Conservation (phyloP, 768 basidiomycete genomes). For the Russula emetica region DNA sequence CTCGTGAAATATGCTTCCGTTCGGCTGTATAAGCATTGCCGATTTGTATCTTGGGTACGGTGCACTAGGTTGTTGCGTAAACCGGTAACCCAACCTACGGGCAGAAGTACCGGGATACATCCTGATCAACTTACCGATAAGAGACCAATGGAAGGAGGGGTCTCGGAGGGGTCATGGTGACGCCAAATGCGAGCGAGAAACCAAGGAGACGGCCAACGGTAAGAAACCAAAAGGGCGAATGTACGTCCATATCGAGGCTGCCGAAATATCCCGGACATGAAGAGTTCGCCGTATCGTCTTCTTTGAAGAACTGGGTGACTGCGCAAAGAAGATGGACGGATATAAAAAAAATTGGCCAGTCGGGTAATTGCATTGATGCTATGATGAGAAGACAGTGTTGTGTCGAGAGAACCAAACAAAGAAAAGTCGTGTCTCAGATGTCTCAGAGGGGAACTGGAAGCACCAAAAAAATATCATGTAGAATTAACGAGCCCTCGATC, state of each 20-base stretch:
- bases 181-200: background rate
- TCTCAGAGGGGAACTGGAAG: background rate
- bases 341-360: background rate
- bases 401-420: background rate
- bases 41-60: background rate
- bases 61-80: background rate
- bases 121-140: background rate
- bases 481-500: background rate
- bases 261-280: background rate
- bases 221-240: constrained; percentile 3
- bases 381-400: background rate
- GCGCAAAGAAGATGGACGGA: background rate
- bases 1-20: background rate
- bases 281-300: background rate
- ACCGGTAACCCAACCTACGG: constrained; percentile 1
- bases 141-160: background rate
- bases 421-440: background rate
- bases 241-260: background rate
- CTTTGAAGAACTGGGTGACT: background rate
- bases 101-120: background rate
- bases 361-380: background rate
- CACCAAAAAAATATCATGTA: background rate
- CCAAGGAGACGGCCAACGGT: background rate
- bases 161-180: background rate
- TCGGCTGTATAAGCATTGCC: background rate